A percentile compares a stretch with the other conserved stretches of the same genome.
phyloP scores from a whole-genome alignment of 257 asterid species.

The Cordia subcordata region DNA sequence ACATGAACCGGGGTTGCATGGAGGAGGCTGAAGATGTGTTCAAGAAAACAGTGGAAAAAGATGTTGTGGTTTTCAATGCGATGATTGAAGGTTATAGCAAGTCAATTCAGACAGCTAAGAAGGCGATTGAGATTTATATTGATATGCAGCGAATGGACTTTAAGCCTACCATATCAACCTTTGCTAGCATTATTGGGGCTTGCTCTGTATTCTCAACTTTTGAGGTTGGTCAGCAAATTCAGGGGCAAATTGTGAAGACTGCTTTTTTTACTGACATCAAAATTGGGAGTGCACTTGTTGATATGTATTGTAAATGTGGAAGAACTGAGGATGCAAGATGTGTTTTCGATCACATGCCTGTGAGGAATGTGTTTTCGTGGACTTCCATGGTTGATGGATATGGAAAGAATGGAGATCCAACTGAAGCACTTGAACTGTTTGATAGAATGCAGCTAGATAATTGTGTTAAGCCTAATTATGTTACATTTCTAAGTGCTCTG shows the following conservation, averaged over 20 bases:
- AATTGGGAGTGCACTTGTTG: constrained; percentile 82
- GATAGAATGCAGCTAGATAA: constrained; percentile 35
- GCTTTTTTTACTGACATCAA: constrained; percentile 38
- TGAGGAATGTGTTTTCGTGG: constrained; percentile 76
- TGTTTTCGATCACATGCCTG: constrained; percentile 63
- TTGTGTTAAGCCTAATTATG: constrained; percentile 51
- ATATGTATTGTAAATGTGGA: constrained; percentile 88
- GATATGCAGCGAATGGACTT: constrained; percentile 56
- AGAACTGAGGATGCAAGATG: constrained; percentile 63
- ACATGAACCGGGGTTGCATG: constrained; percentile 55
- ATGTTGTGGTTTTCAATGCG: constrained; percentile 80
- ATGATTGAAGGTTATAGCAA: constrained; percentile 96
- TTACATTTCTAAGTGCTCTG: constrained; percentile 72
- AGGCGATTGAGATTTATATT: constrained; percentile 54
- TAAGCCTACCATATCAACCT: constrained; percentile 64
- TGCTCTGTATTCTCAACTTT: constrained; percentile 66
- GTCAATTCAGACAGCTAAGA: constrained; percentile 57
- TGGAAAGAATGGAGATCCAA: constrained; percentile 76
- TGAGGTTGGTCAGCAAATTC: constrained; percentile 74
- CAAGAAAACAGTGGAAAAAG: constrained; percentile 49
- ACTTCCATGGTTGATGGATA: constrained; percentile 96
- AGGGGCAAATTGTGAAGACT: constrained; percentile 58
- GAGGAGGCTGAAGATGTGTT: constrained; percentile 77
- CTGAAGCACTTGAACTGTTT: constrained; percentile 62
- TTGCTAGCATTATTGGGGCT: constrained; percentile 83